Base-by-base conservation (phyloP, 2,329 filamentous ascomycete species). In the Conoideocrella luteorostrata region DNA sequence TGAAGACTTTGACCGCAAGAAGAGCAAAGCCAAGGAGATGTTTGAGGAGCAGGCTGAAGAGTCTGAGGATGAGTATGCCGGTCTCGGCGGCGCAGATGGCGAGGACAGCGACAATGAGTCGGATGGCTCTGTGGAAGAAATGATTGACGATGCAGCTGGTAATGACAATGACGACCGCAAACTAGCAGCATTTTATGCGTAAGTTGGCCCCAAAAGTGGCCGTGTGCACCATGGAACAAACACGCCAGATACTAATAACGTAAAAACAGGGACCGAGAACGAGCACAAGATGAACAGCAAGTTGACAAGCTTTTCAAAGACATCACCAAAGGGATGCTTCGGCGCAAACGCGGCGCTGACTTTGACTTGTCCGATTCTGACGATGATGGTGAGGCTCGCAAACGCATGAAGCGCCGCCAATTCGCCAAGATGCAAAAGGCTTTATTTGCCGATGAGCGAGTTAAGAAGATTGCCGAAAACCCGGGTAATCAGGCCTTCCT, bases 11-110 rank as follows among this genome's bases (percentile, higher is more conserved):
- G 78, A 95, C 66, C 87, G 84, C 64, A 90, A 88, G 64, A 90
- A 85, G 61, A 94, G 88, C 67, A 83, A 86, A 59, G 91, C 90
- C 1, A 89, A 82, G 56, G 82, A 84, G 20, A 86, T 95, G 76
- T 75, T 98, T 29, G 80, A 97, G 52, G 93, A 96, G 52, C 89
- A 95, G 60, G 91, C 93, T 48, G 88, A 95, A 56, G 93, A 98
- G 66, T 98, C 93, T 0, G 94, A 98, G 60, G 93, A 98, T 60
- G 93, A 98, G 63, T 98, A 97, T 61, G 91, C 90, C 30, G 93
- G 93, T 4, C 73, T 98, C 9, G 93, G 93, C 52, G 93, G 93
- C 50, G 84, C 73, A 10, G 91, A 90, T 63, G 90, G 91, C 47
- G 91, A 97, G 52, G 88, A 91, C 51, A 84, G 83, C 44, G 86